phyloP scores from a whole-genome alignment of 257 asterid genomes.

The Fraxinus pennsylvanica region DNA sequence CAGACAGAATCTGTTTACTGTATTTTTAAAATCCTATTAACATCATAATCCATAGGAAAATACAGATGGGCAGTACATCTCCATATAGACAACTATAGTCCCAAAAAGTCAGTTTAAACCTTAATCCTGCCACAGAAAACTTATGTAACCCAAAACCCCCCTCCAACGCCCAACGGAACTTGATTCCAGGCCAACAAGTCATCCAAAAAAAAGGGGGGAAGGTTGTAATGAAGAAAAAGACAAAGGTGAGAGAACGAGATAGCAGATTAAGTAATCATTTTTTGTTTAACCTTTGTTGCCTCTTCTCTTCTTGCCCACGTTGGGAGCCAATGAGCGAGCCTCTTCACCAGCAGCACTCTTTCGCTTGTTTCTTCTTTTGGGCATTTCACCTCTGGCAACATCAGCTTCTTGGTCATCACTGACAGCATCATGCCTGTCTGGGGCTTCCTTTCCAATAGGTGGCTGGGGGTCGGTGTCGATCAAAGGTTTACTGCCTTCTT shows the following conservation, averaged over 20 bases:
- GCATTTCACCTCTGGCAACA: constrained; percentile 13
- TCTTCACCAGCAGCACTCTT: constrained; percentile 17
- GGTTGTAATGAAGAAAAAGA: not conserved
- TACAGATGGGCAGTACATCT: not conserved
- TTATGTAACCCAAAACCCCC: constrained; percentile 13
- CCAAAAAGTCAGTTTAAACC: constrained; percentile 1
- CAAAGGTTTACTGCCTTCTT: constrained; percentile 18
- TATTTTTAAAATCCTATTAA: not conserved
- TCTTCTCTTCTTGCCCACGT: constrained; percentile 21
- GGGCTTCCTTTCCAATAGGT: constrained; percentile 35
- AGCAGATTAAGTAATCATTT: not conserved
- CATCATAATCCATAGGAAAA: not conserved
- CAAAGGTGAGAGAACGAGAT: constrained; percentile 2
- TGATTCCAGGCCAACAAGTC: not conserved
- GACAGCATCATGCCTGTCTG: constrained; percentile 18
- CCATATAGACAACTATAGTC: constrained; percentile 18
- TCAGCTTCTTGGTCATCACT: not conserved
- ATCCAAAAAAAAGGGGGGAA: constrained; percentile 1
- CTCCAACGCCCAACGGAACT: not conserved
- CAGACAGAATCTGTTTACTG: not conserved
- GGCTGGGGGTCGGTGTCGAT: constrained; percentile 20
- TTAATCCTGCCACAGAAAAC: constrained; percentile 12
- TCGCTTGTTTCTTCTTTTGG: constrained; percentile 24
- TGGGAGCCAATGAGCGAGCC: constrained; percentile 9
- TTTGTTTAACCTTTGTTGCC: not conserved